Evolutionary conservation across 2,329 filamentous ascomycete genomes (phyloP).

Genomic region (Diaporthe amygdali): DNA sequence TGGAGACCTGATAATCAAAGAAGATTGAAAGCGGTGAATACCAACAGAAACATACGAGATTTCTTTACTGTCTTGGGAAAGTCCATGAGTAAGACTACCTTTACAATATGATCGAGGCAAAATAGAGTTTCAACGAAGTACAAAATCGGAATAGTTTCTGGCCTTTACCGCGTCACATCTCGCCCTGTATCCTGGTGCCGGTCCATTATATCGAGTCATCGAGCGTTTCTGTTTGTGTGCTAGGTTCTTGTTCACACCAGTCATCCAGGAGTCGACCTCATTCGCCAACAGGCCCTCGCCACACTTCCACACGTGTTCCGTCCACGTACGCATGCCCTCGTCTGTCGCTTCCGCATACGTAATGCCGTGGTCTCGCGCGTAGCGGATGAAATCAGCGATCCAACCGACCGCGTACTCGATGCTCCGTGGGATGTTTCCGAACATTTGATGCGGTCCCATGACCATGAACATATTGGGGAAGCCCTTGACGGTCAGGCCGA

Average conservation of each 20-base stretch:
- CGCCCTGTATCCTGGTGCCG: constrained; percentile 48
- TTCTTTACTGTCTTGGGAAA: no score
- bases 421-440: constrained; percentile 46
- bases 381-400: constrained; percentile 41
- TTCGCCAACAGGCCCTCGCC: constrained; percentile 49
- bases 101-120: no score
- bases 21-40: no score
- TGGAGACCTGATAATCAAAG: no score
- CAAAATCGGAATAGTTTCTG: constrained; percentile 30
- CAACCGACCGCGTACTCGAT: constrained; percentile 49
- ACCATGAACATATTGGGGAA: constrained; percentile 52
- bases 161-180: constrained; percentile 40
- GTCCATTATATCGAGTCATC: constrained; percentile 51
- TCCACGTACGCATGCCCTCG: constrained; percentile 47
- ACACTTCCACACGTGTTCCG: constrained; percentile 52
- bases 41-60: no score
- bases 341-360: constrained; percentile 45
- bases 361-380: constrained; percentile 37
- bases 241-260: constrained; percentile 58
- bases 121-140: no score
- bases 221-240: constrained; percentile 47
- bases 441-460: constrained; percentile 48
- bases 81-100: no score
- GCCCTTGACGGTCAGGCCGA: constrained; percentile 25
- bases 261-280: constrained; percentile 61